These are phyloP conservation scores for Phytophthora hibernalis DNA, from an alignment of 352 stramenopile species.

Conservation along the genomic window DNA sequence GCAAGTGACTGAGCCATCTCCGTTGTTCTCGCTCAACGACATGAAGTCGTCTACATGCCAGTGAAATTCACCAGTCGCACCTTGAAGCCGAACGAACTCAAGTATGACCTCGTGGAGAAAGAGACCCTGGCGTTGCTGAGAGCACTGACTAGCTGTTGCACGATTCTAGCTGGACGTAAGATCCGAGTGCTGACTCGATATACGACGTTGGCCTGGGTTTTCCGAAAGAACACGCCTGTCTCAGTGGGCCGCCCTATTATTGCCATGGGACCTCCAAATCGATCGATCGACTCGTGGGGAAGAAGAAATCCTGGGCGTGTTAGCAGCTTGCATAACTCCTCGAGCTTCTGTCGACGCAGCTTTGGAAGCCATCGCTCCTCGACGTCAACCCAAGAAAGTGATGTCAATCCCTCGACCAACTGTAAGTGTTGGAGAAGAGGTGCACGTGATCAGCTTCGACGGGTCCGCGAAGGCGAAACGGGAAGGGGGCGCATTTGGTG, in stretches of 20 bases:
- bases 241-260: conserved; percentile 1
- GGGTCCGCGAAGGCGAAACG: conserved; percentile 7
- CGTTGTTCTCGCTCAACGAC: conserved; percentile 7
- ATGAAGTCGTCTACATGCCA: conserved; percentile 12
- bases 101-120: conserved; percentile 14
- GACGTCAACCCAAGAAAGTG: background rate
- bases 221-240: background rate
- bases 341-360: background rate
- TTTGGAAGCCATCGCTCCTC: background rate
- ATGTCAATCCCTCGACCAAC: background rate
- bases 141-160: conserved; percentile 9
- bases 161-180: conserved; percentile 6
- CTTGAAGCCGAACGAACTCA: conserved; percentile 26
- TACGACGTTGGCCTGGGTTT: conserved; percentile 9
- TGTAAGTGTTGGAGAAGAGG: background rate
- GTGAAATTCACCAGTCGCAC: conserved; percentile 19
- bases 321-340: background rate
- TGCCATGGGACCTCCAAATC: conserved; percentile 4
- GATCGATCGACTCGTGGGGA: background rate
- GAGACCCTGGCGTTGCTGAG: too few relatives aligned
- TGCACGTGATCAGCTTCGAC: conserved; percentile 14
- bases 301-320: background rate
- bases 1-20: conserved; percentile 24
- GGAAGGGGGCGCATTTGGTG: conserved; percentile 1
- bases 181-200: conserved; percentile 12